phyloP scores from a whole-genome alignment of 257 asterid species.

The Nicotiana undulata region DNA sequence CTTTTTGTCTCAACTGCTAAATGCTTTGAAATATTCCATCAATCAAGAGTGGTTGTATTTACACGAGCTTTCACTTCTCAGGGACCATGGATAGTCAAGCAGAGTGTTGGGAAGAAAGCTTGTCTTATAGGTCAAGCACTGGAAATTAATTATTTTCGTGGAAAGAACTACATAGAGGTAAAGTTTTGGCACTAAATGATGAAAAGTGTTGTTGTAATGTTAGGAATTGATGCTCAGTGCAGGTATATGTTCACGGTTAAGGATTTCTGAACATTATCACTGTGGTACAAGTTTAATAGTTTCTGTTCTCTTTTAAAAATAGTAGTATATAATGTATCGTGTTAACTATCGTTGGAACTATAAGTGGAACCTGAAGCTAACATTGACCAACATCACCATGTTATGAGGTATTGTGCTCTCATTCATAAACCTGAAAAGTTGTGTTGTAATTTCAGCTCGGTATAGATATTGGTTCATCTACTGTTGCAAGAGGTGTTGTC shows the following conservation, averaged over 20 bases:
- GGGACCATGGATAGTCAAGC: conserved; percentile 99
- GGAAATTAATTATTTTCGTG: conserved; percentile 69
- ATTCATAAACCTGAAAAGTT: not conserved
- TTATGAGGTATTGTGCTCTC: not conserved
- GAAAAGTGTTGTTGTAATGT: not conserved
- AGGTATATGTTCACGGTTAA: not conserved
- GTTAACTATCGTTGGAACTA: not conserved
- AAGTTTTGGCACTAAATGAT: not conserved
- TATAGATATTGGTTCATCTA: conserved; percentile 78
- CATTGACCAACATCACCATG: not conserved
- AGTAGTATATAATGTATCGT: not conserved
- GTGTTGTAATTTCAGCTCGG: conserved; percentile 46
- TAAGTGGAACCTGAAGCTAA: not conserved
- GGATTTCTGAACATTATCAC: not conserved
- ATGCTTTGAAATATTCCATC: not conserved
- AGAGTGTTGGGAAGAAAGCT: conserved; percentile 88
- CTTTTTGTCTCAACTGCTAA: not conserved
- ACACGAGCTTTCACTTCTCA: conserved; percentile 20
- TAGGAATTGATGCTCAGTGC: not conserved
- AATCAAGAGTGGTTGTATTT: not conserved
- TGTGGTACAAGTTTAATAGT: not conserved
- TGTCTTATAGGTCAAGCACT: conserved; percentile 85
- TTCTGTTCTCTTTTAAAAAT: not conserved
- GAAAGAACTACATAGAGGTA: conserved; percentile 97
- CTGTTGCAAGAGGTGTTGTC: conserved; percentile 82